A percentile compares a stretch with the other conserved stretches of the same genome.
These are phyloP conservation scores for Aureobasidium sp. DNA, from an alignment of 2,329 filamentous ascomycete species.

Conservation along the genomic window DNA sequence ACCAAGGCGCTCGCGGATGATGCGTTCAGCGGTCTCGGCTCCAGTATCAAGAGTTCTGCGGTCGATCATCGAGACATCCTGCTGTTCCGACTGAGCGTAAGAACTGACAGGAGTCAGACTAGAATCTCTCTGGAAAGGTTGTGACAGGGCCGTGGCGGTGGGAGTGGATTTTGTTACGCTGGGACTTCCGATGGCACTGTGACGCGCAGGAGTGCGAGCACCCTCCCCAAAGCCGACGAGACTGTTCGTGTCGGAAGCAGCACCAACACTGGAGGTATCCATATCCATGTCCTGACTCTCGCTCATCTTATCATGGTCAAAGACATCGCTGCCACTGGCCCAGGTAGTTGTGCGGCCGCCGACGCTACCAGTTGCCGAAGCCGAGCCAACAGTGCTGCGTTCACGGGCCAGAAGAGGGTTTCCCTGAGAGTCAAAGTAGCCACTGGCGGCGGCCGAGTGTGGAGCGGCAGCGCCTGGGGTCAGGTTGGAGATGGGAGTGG, in stretches of 20 bases:
- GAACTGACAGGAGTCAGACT: constrained; percentile 25
- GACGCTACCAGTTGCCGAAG: constrained; percentile 75
- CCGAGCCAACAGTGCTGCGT: constrained; percentile 82
- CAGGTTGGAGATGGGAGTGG: constrained; percentile 32
- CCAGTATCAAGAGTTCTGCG: constrained; percentile 28
- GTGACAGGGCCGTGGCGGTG: constrained; percentile 20
- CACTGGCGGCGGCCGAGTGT: constrained; percentile 29
- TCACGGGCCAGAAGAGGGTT: constrained; percentile 57
- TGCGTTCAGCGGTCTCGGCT: constrained; percentile 54
- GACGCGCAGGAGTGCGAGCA: constrained; percentile 49
- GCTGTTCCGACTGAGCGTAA: constrained; percentile 24
- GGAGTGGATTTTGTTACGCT: constrained; percentile 40
- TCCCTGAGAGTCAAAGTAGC: constrained; percentile 77
- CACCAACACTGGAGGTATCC: constrained; percentile 57
- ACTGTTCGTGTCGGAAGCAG: constrained; percentile 75
- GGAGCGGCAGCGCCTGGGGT: constrained; percentile 41
- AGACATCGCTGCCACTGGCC: constrained; percentile 56
- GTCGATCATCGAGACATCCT: constrained; percentile 37
- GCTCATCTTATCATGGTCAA: constrained; percentile 61
- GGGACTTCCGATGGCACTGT: constrained; percentile 70
- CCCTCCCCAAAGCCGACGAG: constrained; percentile 91
- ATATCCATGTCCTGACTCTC: constrained; percentile 39
- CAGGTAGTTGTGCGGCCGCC: constrained; percentile 57
- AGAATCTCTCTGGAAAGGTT: constrained; percentile 24
- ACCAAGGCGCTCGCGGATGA: constrained; percentile 51